These are phyloP conservation scores for Prunus campanulata DNA, from an alignment of 306 rosid genomes.

Conservation along the genomic window DNA sequence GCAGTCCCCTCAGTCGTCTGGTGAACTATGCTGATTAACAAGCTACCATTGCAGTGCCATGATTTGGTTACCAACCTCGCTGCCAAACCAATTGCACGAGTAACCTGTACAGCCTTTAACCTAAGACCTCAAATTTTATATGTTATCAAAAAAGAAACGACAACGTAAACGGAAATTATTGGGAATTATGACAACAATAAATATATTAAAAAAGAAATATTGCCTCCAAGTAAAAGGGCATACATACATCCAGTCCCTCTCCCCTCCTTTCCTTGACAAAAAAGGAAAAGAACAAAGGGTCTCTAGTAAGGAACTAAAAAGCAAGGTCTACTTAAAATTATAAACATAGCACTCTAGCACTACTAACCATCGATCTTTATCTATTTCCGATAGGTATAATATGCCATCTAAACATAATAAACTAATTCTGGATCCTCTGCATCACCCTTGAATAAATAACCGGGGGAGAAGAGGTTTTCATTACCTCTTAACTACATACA, in stretches of 20 bases:
- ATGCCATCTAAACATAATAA: constrained; percentile 18
- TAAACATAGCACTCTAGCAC: neutral
- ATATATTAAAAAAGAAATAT: neutral
- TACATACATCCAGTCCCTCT: neutral
- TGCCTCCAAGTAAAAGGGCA: neutral
- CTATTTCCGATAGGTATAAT: neutral
- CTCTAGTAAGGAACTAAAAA: neutral
- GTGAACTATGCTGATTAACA: constrained; percentile 54
- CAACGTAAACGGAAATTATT: neutral
- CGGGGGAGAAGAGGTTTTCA: constrained; percentile 30
- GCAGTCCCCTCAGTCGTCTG: constrained; percentile 31
- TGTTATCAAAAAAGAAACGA: too few relatives aligned
- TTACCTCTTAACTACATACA: constrained; percentile 33
- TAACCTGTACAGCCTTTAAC: neutral
- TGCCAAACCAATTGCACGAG: neutral
- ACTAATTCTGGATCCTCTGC: constrained; percentile 25
- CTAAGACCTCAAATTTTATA: too few relatives aligned
- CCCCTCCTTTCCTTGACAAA: neutral
- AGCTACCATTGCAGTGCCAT: constrained; percentile 14
- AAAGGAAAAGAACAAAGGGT: neutral
- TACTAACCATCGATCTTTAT: neutral
- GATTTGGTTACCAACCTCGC: neutral
- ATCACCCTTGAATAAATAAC: constrained; percentile 27
- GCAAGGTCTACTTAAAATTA: neutral
- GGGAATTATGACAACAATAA: neutral